Base-by-base conservation (phyloP, 1,284 basidiomycete species). In the Dichomitus squalens region DNA sequence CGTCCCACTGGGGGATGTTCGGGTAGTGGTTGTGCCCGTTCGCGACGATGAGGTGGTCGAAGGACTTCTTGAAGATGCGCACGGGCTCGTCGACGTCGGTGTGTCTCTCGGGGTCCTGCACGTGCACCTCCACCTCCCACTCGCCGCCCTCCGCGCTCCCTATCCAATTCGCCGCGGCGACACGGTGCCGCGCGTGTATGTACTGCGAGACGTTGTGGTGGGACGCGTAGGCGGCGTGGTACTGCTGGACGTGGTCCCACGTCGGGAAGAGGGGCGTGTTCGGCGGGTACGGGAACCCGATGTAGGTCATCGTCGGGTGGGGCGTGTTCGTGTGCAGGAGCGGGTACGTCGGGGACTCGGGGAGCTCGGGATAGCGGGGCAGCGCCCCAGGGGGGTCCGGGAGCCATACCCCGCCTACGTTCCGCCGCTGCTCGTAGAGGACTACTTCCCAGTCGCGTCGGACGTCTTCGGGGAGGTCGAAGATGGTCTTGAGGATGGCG, bases 1-100 rank as follows among this genome's bases (percentile, higher is more conserved):
- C 83, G 12, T 65, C 67, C 74, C 80, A 83, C 3, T 61, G 59
- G 1, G 77, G 77, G 3, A 77, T 70, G 16, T 73, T 71, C 2
- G 84, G 83, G 59, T 79, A 75, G 60, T 82, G 81, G 58, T 83
- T 79, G 59, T 83, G 80, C 4, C 83, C 84, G 31, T 72, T 79
- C 27, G 81, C 82, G 25, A 83, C 75, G 38, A 86, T 72, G 31
- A 86, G 71, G 64, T 85, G 83, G 61, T 85, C 79, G 60, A 81
- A 81, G 2, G 65, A 59, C 20, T 55, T 53, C 50, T 41, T 59
- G 18, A 57, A 31, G 3, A 49, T 39, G 3, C 40, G 56, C 11
- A 59, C 33, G 5, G 58, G 48, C 27, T 60, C 49, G 33, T 53
- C 41, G 25, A 8, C 49, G 57, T 12, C 48, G 41, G 7, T 40